phyloP scores from a whole-genome alignment of 2,329 filamentous ascomycete genomes.

The Phialemoniopsis sp. region DNA sequence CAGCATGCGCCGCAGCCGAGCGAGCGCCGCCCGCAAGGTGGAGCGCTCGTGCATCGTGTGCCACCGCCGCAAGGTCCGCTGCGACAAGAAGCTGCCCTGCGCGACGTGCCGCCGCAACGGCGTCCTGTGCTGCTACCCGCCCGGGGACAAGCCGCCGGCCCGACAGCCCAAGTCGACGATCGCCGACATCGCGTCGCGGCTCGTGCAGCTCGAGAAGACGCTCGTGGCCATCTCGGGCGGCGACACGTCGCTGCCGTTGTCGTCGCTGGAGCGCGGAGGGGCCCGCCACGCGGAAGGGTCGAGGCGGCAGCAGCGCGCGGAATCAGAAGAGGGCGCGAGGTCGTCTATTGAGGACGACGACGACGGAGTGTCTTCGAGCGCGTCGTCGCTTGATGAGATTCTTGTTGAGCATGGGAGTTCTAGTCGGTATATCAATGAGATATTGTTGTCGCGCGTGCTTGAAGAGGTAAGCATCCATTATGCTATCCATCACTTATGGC shows the following conservation, averaged over 20 bases:
- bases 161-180: slow-evolving; percentile 15
- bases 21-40: not conserved
- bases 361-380: not conserved
- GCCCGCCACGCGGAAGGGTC: too few species aligned
- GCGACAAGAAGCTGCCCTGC: slow-evolving; percentile 17
- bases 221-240: slow-evolving; percentile 14
- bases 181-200: slow-evolving; percentile 14
- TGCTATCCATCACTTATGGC: not conserved
- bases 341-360: not conserved
- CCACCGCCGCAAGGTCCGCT: slow-evolving; percentile 17
- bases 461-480: slow-evolving; percentile 10
- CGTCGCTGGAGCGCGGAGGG: too few species aligned
- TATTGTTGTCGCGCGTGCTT: slow-evolving; percentile 13
- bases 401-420: slow-evolving; percentile 9
- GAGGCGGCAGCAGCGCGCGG: not conserved
- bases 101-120: slow-evolving; percentile 13
- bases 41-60: slow-evolving; percentile 18
- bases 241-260: not conserved
- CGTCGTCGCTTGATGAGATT: slow-evolving; percentile 6
- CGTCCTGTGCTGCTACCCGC: slow-evolving; percentile 16
- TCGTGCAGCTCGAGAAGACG: slow-evolving; percentile 15
- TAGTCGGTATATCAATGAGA: slow-evolving; percentile 16
- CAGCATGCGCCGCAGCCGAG: too few species aligned
- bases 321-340: not conserved
- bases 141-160: slow-evolving; percentile 4